phyloP scores from a whole-genome alignment of 495 filamentous ascomycete species.

The Clavariopsis aquatica region DNA sequence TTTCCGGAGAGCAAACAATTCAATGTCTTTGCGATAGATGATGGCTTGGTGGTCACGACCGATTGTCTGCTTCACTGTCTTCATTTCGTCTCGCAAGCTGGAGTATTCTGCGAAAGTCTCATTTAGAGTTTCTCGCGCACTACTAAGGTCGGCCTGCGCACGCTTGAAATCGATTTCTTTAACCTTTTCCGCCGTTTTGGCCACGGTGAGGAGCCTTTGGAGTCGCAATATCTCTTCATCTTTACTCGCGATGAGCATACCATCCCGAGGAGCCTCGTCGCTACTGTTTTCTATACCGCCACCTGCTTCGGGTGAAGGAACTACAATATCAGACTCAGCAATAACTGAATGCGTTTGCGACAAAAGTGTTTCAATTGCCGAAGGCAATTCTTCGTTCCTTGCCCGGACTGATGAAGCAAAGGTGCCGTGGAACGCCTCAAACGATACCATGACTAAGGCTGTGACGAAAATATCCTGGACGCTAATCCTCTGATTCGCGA shows the following conservation, averaged over 20 bases:
- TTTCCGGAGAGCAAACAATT: slow-evolving; percentile 30
- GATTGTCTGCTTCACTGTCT: slow-evolving; percentile 22
- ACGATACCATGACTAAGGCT: slow-evolving; percentile 24
- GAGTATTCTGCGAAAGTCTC: slow-evolving; percentile 25
- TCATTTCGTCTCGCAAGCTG: slow-evolving; percentile 24
- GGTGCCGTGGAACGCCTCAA: slow-evolving; percentile 16
- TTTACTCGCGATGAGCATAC: background rate
- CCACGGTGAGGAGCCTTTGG: background rate
- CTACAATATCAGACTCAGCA: slow-evolving; percentile 15
- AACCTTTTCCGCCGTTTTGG: slow-evolving; percentile 12
- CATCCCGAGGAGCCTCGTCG: background rate
- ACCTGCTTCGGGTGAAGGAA: background rate
- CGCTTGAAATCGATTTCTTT: slow-evolving; percentile 18
- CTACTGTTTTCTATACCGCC: background rate
- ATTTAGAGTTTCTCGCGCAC: slow-evolving; percentile 16
- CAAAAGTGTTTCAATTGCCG: slow-evolving; percentile 11
- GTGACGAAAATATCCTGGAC: slow-evolving; percentile 21
- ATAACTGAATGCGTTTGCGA: slow-evolving; percentile 11
- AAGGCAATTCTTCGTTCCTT: background rate
- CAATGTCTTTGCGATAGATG: slow-evolving; percentile 33
- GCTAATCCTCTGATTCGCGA: slow-evolving; percentile 15
- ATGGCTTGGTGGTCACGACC: slow-evolving; percentile 27
- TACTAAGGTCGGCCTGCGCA: slow-evolving; percentile 3
- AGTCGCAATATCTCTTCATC: slow-evolving; percentile 17
- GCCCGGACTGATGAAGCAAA: background rate